Conservation (phyloP, 2,329 filamentous ascomycete genomes). For the Lecanicillium sp. region DNA sequence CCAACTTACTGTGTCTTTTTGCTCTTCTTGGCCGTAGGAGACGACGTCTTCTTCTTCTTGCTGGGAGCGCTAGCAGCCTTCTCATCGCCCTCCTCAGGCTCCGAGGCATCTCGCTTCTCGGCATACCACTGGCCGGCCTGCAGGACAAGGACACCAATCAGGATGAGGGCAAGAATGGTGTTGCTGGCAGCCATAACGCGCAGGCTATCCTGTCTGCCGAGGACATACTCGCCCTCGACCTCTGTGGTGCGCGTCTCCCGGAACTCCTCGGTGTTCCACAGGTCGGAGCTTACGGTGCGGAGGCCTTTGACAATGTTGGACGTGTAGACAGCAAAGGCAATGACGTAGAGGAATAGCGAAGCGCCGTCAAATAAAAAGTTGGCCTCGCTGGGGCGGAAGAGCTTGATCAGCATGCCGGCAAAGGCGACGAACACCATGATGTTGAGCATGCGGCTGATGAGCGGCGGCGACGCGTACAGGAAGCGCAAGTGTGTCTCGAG, state of each 20-base stretch:
- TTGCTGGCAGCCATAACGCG: slow-evolving; percentile 90
- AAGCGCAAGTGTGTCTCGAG: slow-evolving; percentile 87
- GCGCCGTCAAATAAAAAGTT: slow-evolving; percentile 93
- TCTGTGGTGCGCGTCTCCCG: slow-evolving; percentile 29
- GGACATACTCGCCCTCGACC: slow-evolving; percentile 52
- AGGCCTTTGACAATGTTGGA: slow-evolving; percentile 96
- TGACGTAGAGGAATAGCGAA: slow-evolving; percentile 72
- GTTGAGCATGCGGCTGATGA: slow-evolving; percentile 89
- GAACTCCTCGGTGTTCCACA: slow-evolving; percentile 43
- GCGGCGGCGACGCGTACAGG: slow-evolving; percentile 80
- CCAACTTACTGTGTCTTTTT: slow-evolving; percentile 27
- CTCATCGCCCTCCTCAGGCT: slow-evolving; percentile 55
- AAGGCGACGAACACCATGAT: slow-evolving; percentile 86
- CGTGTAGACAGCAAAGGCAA: slow-evolving; percentile 86
- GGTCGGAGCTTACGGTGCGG: slow-evolving; percentile 67
- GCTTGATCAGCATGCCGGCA: slow-evolving; percentile 83
- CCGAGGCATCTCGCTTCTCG: slow-evolving; percentile 82
- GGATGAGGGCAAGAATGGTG: slow-evolving; percentile 86
- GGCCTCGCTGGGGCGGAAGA: slow-evolving; percentile 86
- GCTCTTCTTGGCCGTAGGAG: slow-evolving; percentile 11
- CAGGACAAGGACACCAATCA: slow-evolving; percentile 84
- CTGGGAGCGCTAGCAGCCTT: slow-evolving; percentile 14
- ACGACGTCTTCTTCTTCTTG: slow-evolving; percentile 17
- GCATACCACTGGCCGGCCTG: slow-evolving; percentile 99
- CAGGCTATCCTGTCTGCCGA: slow-evolving; percentile 81